Conservation (phyloP, 441 rosid species). For the Daphne laureola region DNA sequence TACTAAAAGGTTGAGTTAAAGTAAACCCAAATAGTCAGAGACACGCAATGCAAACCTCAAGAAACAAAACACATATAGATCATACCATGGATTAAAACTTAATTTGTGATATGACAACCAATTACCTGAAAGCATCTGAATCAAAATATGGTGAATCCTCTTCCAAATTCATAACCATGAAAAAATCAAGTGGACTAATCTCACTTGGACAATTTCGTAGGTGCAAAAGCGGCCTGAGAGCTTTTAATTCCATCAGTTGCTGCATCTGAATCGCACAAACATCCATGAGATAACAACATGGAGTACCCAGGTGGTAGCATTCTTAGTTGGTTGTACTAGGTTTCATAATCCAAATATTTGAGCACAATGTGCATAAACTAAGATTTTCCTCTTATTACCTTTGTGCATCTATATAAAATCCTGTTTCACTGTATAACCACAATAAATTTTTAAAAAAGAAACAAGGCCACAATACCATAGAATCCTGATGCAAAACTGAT, state of each 20-base stretch:
- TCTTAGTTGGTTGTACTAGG: no score
- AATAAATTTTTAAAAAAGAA: not conserved
- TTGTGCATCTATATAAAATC: not conserved
- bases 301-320: not conserved
- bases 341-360: no score
- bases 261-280: conserved; percentile 40
- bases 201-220: conserved; percentile 32
- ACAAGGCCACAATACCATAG: conserved; percentile 41
- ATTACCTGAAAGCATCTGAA: conserved; percentile 69
- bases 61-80: no score
- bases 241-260: conserved; percentile 52
- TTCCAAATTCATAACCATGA: conserved; percentile 50
- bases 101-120: conserved; percentile 2
- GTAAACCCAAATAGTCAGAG: no score
- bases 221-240: conserved; percentile 42
- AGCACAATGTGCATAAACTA: conserved; percentile 9
- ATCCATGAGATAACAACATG: not conserved
- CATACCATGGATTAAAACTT: no score
- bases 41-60: no score
- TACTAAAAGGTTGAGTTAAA: no score
- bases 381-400: no score
- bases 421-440: not conserved
- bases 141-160: conserved; percentile 53
- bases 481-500: conserved; percentile 29
- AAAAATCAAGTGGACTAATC: conserved; percentile 56